Evolutionary conservation across 2,329 filamentous ascomycete species (phyloP), one percentile per base, ranked within the genome.

Genomic region (Colletotrichum euphorbiae): DNA sequence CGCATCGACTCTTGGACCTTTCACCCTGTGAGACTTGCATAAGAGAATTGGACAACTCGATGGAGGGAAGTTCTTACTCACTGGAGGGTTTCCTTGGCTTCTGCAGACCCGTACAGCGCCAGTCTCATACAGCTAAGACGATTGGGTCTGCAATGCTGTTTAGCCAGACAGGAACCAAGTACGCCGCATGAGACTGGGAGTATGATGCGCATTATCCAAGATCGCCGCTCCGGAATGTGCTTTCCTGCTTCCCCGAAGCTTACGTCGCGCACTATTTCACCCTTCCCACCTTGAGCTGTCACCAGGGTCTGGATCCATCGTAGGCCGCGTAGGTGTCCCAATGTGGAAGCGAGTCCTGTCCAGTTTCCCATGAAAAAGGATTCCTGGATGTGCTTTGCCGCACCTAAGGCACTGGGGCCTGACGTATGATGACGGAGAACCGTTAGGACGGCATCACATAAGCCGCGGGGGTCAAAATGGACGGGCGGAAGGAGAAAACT

Each of bases 171-270:
- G 66, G 71, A 70, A 74, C 72, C 73, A 74, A 74, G 75, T 74
- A 73, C 72, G 73, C 74, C 73, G 75, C 75, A 76, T 73, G 73
- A 64, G 69, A 70, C 72, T 70, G 72, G 71, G 68, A 68, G 54
- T 54, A 65, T 55, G 45, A 77, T 77, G 78, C 76, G 77, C 76
- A 80, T 80, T 77, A 79, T 78, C 74, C 73, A 72, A 77, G 75
- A 77, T 76, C 74, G 75, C 71, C 75, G 72, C 73, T 65, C 76
- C 79, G 80, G 80, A 77, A 78, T 50, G 73, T 71, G 70, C 70
- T 71, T 60, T 75, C 70, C 70, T 79, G 77, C 76, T 79, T 81
- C 80, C 80, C 76, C 80, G 80, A 73, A 71, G 70, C 76, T 73
- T 76, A 73, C 73, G 75, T 80, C 78, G 79, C 79, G 78, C 78